Evolutionary conservation across 148 eudicot species (phyloP).

Genomic region (Fagopyrum tataricum): DNA sequence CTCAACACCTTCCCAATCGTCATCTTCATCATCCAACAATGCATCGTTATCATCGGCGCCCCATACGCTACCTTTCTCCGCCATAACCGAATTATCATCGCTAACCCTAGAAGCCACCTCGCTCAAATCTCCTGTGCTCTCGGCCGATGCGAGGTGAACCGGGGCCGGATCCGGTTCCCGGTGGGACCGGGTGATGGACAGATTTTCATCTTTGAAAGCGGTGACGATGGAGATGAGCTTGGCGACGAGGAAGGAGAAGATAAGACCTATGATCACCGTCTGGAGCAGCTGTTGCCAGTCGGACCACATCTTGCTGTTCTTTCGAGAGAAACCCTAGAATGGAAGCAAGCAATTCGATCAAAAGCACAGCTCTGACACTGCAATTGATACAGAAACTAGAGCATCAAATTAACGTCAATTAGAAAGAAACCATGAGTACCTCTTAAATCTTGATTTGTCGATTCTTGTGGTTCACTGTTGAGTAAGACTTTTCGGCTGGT

Average conservation of each 20-base stretch:
- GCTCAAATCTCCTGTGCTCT: constrained; percentile 20
- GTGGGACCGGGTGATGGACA: constrained; percentile 27
- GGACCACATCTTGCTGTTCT: constrained; percentile 25
- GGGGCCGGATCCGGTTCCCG: background rate
- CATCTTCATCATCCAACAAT: constrained; percentile 35
- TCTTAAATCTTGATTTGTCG: background rate
- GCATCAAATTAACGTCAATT: background rate
- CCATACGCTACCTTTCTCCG: constrained; percentile 30
- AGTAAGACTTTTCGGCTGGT: too few relatives aligned
- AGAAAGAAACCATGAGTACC: background rate
- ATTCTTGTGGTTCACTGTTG: too few relatives aligned
- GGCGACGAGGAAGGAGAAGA: constrained; percentile 80
- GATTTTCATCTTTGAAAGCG: constrained; percentile 66
- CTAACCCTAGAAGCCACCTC: constrained; percentile 32
- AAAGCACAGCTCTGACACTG: background rate
- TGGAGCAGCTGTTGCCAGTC: constrained; percentile 65
- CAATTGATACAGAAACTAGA: background rate
- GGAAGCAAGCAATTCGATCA: constrained; percentile 1
- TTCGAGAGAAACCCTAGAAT: constrained; percentile 1
- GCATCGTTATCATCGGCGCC: constrained; percentile 24
- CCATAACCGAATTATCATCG: constrained; percentile 35
- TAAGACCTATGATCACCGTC: constrained; percentile 60
- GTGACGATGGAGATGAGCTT: constrained; percentile 76
- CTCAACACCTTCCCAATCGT: constrained; percentile 99
- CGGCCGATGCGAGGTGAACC: background rate